Percentiles rank a stretch among this genome's conserved stretches.
Conservation (phyloP, 352 stramenopile species). For the Phytophthora boehmeriae region DNA sequence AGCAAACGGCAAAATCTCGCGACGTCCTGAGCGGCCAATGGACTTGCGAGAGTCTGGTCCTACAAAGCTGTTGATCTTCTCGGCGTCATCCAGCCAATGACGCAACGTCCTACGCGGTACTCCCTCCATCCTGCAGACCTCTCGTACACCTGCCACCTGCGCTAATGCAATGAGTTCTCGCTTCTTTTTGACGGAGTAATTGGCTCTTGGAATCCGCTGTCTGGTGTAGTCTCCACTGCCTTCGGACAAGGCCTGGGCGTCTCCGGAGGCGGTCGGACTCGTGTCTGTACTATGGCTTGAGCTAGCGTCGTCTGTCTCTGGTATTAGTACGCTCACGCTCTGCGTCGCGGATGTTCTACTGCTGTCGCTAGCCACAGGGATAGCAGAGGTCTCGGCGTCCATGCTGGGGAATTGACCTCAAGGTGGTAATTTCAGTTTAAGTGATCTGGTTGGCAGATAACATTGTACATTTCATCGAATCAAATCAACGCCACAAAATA, state of each 20-base stretch:
- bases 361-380: constrained; percentile 5
- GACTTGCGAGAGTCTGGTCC: constrained; percentile 45
- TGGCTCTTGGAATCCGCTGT: constrained; percentile 32
- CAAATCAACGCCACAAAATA: too few relatives aligned
- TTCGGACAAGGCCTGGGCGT: constrained; percentile 14
- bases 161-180: constrained; percentile 49
- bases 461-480: constrained; percentile 4
- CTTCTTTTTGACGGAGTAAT: constrained; percentile 55
- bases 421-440: too few relatives aligned
- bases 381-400: constrained; percentile 12
- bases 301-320: constrained; percentile 3
- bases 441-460: constrained; percentile 23
- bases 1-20: constrained; percentile 45
- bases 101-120: constrained; percentile 43
- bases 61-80: constrained; percentile 51
- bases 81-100: constrained; percentile 49
- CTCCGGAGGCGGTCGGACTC: constrained; percentile 16
- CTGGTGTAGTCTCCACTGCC: constrained; percentile 4
- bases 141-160: constrained; percentile 37
- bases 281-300: constrained; percentile 2
- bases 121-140: constrained; percentile 45
- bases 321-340: constrained; percentile 7
- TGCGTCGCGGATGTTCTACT: constrained; percentile 9
- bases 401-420: constrained; percentile 9
- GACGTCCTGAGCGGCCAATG: constrained; percentile 44